Evolutionary conservation across 176 grass and related monocot species (phyloP).

Genomic region (Tillandsia fasciculata): DNA sequence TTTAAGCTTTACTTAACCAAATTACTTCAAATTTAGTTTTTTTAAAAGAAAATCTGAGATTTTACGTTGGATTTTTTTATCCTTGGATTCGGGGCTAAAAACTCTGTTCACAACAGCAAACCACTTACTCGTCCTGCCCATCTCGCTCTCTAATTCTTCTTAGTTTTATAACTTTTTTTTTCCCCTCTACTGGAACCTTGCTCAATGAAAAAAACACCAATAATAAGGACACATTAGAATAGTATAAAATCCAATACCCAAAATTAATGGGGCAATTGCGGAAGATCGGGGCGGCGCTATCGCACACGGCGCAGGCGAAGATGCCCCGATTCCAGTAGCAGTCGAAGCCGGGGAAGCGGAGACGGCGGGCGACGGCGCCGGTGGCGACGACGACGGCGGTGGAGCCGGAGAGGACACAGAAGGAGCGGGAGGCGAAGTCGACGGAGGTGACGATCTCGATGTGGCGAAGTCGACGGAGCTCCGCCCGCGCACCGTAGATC

Average conservation of each 20-base stretch:
- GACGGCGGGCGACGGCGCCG: constrained; percentile 75
- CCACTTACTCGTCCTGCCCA: background rate
- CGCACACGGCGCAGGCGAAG: constrained; percentile 95
- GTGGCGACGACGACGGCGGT: constrained; percentile 76
- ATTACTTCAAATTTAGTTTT: too few species aligned
- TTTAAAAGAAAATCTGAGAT: background rate
- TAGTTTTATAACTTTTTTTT: background rate
- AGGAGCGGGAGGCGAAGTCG: constrained; percentile 54
- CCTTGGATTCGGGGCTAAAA: background rate
- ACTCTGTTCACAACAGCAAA: background rate
- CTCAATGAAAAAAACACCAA: background rate
- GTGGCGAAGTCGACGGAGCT: constrained; percentile 84
- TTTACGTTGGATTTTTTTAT: background rate
- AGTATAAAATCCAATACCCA: too few species aligned
- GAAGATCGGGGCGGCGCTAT: constrained; percentile 80
- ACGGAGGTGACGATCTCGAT: constrained; percentile 63
- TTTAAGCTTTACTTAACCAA: too few species aligned
- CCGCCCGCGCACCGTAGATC: constrained; percentile 80
- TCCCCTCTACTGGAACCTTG: too few species aligned
- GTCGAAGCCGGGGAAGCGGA: constrained; percentile 62
- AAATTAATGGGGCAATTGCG: constrained; percentile 42
- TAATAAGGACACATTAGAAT: background rate
- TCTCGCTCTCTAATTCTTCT: background rate
- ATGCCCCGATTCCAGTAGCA: constrained; percentile 88
- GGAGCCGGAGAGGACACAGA: constrained; percentile 50